Conservation (phyloP, 345 rosid genomes). For the Microcos paniculata region DNA sequence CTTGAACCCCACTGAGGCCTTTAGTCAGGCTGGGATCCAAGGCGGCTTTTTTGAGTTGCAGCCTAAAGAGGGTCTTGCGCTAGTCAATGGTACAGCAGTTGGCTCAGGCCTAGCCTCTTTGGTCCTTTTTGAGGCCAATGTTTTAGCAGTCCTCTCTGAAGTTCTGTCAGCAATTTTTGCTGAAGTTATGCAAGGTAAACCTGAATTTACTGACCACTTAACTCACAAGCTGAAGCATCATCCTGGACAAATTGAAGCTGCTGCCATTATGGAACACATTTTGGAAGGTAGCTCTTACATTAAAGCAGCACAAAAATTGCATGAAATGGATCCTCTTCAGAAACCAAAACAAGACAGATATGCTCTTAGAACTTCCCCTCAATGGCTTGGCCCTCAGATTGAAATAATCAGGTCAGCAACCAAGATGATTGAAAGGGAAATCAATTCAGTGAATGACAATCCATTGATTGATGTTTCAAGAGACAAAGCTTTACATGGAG, state of each 20-base stretch:
- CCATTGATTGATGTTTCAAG: constrained; percentile 74
- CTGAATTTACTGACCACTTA: constrained; percentile 72
- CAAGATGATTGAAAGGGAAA: constrained; percentile 71
- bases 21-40: constrained; percentile 39
- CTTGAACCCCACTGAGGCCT: constrained; percentile 47
- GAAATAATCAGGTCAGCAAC: constrained; percentile 69
- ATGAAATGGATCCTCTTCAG: constrained; percentile 67
- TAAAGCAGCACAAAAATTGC: constrained; percentile 54
- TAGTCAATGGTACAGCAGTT: constrained; percentile 78
- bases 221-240: constrained; percentile 76
- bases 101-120: constrained; percentile 73
- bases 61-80: constrained; percentile 74
- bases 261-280: constrained; percentile 78
- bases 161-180: constrained; percentile 63
- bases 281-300: constrained; percentile 63
- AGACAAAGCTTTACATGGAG: constrained; percentile 70
- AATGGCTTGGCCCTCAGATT: constrained; percentile 81
- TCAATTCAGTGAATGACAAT: constrained; percentile 77
- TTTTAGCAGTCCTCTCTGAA: constrained; percentile 49
- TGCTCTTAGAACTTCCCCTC: constrained; percentile 75
- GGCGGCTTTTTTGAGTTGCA: constrained; percentile 60
- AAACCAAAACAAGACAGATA: constrained; percentile 79
- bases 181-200: constrained; percentile 77
- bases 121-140: constrained; percentile 62
- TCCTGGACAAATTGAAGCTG: constrained; percentile 80